Evolutionary conservation across 306 rosid species (phyloP), one percentile per base, ranked within the genome.

Genomic region (Astragalus glycyphyllos): DNA sequence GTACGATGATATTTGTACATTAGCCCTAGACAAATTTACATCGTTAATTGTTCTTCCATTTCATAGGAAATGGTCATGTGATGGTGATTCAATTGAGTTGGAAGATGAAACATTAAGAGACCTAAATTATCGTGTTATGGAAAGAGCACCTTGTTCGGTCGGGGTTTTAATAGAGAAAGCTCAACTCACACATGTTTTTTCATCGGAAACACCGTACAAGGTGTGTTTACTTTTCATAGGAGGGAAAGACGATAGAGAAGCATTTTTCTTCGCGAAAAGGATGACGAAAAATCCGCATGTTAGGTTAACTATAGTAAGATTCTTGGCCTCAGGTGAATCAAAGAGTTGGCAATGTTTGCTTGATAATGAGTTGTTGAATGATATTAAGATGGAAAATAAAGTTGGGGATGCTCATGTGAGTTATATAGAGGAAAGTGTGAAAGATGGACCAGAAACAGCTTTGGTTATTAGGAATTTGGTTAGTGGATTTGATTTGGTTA

Each of bases 241-340:
- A 20, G 98, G 98, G 0, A 77, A 71, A 35, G 96, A 89, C 5
- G 95, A 89, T 11, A 79, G 90, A 35, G 98, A 92, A 58, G 90
- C 90, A 0, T 35, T 92, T 10, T 58, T 53, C 1, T 69, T 79
- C 0, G 86, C 92, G 0, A 84, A 78, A 66, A 79, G 88, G 13
- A 85, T 89, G 86, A 47, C 73, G 0, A 77, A 44, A 7, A 88
- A 84, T 29, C 66, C 86, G 0, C 60, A 73, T 9, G 77, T 84
- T 2, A 62, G 69, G 17, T 69, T 87, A 0, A 72, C 83, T 0
- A 84, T 87, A 60, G 11, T 87, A 0, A 63, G 81, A 5, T 73
- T 89, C 48, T 4, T 71, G 4, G 16, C 63, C 2, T 7, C 42
- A 1, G 11, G 14, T 0, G 29, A 68, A 2, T 4, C 11, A 0